Evolutionary conservation across 2,329 filamentous ascomycete genomes (phyloP).

Genomic region (Ophiostoma ulmi): DNA sequence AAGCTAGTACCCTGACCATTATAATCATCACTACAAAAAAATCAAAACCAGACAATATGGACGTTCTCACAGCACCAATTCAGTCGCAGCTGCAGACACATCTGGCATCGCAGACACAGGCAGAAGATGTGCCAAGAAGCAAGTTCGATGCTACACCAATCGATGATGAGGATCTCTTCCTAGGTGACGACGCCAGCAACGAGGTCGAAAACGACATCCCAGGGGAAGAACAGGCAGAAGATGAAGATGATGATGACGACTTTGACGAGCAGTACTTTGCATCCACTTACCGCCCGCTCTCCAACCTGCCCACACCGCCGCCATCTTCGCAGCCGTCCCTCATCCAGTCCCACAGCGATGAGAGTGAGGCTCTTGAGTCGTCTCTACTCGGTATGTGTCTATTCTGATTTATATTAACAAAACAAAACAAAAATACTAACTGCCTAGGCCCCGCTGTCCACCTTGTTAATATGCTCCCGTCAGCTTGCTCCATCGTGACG

Average conservation of each 20-base stretch:
- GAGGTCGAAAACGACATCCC: constrained; percentile 47
- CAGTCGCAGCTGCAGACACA: background rate
- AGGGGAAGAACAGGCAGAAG: constrained; percentile 31
- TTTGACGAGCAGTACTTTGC: constrained; percentile 51
- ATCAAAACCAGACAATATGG: background rate
- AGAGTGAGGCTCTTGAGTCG: constrained; percentile 1
- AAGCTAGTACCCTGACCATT: background rate
- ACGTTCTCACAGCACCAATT: background rate
- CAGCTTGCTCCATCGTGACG: constrained; percentile 54
- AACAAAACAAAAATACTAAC: background rate
- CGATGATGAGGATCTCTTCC: constrained; percentile 23
- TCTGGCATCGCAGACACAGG: background rate
- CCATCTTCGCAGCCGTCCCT: constrained; percentile 27
- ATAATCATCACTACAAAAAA: background rate
- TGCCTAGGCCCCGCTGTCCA: constrained; percentile 57
- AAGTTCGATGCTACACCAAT: constrained; percentile 5
- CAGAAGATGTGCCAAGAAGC: background rate
- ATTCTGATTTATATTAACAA: constrained; percentile 14
- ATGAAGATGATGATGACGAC: constrained; percentile 36
- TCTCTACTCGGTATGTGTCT: constrained; percentile 34
- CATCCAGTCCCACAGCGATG: constrained; percentile 27
- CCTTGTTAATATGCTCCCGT: constrained; percentile 61
- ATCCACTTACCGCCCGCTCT: constrained; percentile 60
- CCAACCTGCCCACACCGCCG: constrained; percentile 63
- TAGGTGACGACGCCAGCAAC: constrained; percentile 1